Percentiles rank a stretch among this genome's conserved stretches.
Evolutionary conservation across 768 basidiomycete species (phyloP).

Genomic region (Cystoderma amianthinum): DNA sequence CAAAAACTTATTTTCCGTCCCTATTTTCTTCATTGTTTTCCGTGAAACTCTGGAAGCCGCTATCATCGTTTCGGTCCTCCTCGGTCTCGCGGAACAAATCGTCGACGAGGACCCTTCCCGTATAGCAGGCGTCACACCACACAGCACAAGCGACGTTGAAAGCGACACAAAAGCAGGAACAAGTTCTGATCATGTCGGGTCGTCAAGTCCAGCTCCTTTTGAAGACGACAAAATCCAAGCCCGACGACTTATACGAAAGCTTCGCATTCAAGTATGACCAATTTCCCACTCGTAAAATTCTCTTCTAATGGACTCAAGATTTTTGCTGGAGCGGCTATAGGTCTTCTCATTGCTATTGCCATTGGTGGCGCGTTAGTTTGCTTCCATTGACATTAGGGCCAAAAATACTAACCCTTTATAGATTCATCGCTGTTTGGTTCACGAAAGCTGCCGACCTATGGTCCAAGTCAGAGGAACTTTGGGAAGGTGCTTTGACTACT

Average conservation of each 20-base stretch:
- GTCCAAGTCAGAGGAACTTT: slow-evolving; percentile 77
- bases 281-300: not conserved
- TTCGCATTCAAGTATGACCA: slow-evolving; percentile 64
- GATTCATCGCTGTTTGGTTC: slow-evolving; percentile 92
- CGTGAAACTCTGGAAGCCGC: slow-evolving; percentile 90
- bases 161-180: slow-evolving; percentile 13
- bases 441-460: slow-evolving; percentile 84
- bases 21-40: slow-evolving; percentile 96
- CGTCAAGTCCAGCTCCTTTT: slow-evolving; percentile 6
- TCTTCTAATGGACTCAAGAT: slow-evolving; percentile 38
- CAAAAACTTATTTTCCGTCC: slow-evolving; percentile 75
- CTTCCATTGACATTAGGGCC: not conserved
- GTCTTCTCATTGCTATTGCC: slow-evolving; percentile 72
- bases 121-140: slow-evolving; percentile 7
- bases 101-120: slow-evolving; percentile 32
- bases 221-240: slow-evolving; percentile 22
- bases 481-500: slow-evolving; percentile 75
- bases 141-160: slow-evolving; percentile 10
- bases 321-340: slow-evolving; percentile 64
- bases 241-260: slow-evolving; percentile 51
- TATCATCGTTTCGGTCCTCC: slow-evolving; percentile 88
- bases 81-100: slow-evolving; percentile 87
- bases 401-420: slow-evolving; percentile 8
- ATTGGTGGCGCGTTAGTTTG: slow-evolving; percentile 72
- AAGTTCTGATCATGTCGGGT: too few species aligned